Percentiles rank a stretch among this genome's conserved stretches.
These are phyloP conservation scores for Saccharomyces hybrid DNA, from an alignment of 1,139 yeast genomes.

Conservation along the genomic window DNA sequence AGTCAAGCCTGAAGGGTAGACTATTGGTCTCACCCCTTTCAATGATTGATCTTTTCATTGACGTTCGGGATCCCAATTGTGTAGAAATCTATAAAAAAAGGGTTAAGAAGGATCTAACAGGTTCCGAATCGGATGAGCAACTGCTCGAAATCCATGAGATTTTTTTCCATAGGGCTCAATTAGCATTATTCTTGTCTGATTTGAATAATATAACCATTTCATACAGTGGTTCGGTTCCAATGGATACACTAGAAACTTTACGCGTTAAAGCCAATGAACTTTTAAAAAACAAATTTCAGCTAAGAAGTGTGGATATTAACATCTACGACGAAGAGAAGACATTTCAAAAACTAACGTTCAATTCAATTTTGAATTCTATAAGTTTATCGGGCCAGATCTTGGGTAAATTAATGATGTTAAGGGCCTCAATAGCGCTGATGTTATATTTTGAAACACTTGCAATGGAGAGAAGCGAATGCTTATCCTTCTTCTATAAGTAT, in stretches of 20 bases:
- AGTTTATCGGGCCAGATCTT: constrained; percentile 19
- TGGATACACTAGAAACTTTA: not conserved
- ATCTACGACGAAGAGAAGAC: not conserved
- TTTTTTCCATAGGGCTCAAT: constrained; percentile 19
- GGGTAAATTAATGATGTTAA: constrained; percentile 19
- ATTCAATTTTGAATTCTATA: constrained; percentile 12
- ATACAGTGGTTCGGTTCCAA: constrained; percentile 6
- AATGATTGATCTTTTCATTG: constrained; percentile 16
- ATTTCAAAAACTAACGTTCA: constrained; percentile 8
- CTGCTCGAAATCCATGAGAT: constrained; percentile 15
- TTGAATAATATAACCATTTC: constrained; percentile 20
- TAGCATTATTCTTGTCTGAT: constrained; percentile 21
- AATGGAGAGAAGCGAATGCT: constrained; percentile 8
- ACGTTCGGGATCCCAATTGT: constrained; percentile 14
- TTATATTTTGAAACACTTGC: constrained; percentile 24
- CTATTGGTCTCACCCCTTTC: constrained; percentile 13
- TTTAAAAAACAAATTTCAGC: not conserved
- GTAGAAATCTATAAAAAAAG: constrained; percentile 16
- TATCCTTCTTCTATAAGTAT: constrained; percentile 19
- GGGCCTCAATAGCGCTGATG: constrained; percentile 23
- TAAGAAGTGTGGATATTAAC: not conserved
- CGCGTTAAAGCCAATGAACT: not conserved
- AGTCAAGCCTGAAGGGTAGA: constrained; percentile 25
- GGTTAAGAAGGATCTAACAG: constrained; percentile 18
- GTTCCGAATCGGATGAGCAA: constrained; percentile 7